These are phyloP conservation scores for Pyronema domesticum DNA, from an alignment of 495 filamentous ascomycete species.

Conservation along the genomic window DNA sequence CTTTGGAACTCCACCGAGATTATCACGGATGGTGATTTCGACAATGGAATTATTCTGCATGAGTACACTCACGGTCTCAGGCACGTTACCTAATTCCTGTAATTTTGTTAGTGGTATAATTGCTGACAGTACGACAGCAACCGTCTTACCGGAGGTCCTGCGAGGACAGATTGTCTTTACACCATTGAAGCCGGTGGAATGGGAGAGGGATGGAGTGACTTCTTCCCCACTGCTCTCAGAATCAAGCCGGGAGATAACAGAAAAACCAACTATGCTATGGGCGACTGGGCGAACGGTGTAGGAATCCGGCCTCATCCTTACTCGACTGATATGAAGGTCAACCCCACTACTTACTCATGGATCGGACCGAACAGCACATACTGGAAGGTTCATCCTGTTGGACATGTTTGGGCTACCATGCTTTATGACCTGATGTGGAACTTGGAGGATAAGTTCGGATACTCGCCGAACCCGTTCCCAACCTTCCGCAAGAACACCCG, in stretches of 20 bases:
- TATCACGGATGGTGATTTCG: constrained; percentile 24
- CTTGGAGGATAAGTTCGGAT: constrained; percentile 34
- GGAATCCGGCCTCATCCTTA: constrained; percentile 36
- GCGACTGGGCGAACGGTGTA: constrained; percentile 28
- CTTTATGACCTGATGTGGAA: constrained; percentile 38
- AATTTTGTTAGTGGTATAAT: not conserved
- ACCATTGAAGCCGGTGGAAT: constrained; percentile 33
- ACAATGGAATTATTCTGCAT: constrained; percentile 33
- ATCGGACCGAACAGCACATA: constrained; percentile 25
- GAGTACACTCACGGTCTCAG: constrained; percentile 27
- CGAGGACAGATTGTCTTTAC: constrained; percentile 32
- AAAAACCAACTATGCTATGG: constrained; percentile 30
- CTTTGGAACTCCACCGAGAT: constrained; percentile 24
- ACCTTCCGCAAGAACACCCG: constrained; percentile 27
- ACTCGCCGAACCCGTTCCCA: constrained; percentile 29
- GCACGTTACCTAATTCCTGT: constrained; percentile 1
- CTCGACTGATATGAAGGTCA: constrained; percentile 31
- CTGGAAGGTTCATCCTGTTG: constrained; percentile 30
- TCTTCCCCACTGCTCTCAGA: constrained; percentile 34
- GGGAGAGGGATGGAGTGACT: constrained; percentile 41
- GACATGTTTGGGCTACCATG: constrained; percentile 36
- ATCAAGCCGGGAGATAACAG: constrained; percentile 33
- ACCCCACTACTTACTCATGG: constrained; percentile 32
- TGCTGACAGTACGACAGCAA: constrained; percentile 21
- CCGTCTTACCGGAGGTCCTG: constrained; percentile 39